phyloP scores from a whole-genome alignment of 306 rosid genomes.

The Dryas octopetala region DNA sequence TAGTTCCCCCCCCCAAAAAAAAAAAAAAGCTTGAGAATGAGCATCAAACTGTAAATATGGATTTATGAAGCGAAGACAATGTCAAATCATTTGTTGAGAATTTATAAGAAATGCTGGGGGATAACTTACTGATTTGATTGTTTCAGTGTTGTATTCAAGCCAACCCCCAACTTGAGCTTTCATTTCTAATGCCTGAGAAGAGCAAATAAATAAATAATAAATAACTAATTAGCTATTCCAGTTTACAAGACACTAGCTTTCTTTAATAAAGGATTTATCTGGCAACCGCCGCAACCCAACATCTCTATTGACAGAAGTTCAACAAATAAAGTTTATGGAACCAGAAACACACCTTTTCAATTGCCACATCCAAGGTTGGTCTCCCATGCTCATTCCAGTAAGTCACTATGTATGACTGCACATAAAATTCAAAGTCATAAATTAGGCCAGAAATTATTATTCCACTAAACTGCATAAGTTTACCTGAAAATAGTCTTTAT shows the following conservation, averaged over 20 bases:
- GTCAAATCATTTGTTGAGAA: not conserved
- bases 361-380: constrained; percentile 24
- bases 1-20: not conserved
- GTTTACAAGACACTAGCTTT: not conserved
- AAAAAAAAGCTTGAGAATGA: not conserved
- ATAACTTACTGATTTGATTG: constrained; percentile 27
- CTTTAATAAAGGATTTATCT: constrained; percentile 3
- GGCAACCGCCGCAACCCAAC: not conserved
- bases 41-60: not conserved
- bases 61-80: not conserved
- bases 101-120: not conserved
- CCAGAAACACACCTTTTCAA: constrained; percentile 25
- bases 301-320: not conserved
- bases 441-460: not conserved
- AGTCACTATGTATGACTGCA: constrained; percentile 30
- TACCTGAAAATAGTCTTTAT: constrained; percentile 31
- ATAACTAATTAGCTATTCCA: not conserved
- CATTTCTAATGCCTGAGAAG: constrained; percentile 22
- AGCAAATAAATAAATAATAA: not conserved
- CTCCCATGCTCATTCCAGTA: constrained; percentile 30
- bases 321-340: not conserved
- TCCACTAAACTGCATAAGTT: not conserved
- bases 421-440: constrained; percentile 1
- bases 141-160: constrained; percentile 20
- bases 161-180: constrained; percentile 17